Base-by-base conservation (phyloP, 306 rosid species). In the Inga laurina region DNA sequence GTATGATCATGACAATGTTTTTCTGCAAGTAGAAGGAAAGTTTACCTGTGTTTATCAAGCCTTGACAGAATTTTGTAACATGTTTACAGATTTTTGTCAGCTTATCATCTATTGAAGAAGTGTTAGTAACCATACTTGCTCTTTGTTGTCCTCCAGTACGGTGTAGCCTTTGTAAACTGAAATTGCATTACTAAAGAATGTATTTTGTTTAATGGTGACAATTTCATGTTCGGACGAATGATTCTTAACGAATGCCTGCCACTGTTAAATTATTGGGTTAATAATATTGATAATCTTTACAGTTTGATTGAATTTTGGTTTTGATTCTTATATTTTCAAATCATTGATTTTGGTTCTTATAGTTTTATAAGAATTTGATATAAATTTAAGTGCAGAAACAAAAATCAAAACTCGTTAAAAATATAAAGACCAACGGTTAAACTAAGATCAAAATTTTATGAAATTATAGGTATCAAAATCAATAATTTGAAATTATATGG, bases 1-100 rank as follows among this genome's bases (percentile, higher is more conserved):
- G 19, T 68, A 35, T 72, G 73, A 80, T 71, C 76, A 70, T 62
- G 74, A 35, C 76, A 69, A 75, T 59, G 72, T 45, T 72, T 75
- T 70, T 79, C 11, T 39, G 15, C 0, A 10, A 51, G 69, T 73
- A 45, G 32, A 72, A 72, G 57, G 48, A 43, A 13, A 32, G n/a
- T 7, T 14, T 32, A 30, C 69, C 18, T 21, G 61, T 32, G n/a
- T 39, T 14, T 18, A 46, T 61, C 21, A 13, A 7, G 43, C 4
- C 52, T 41, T 30, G 14, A 35, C 12, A 54, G 71, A 56, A 44
- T 68, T 44, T 54, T 69, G 21, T 71, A 48, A 71, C 16, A 69
- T 21, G 61, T 76, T 18, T 56, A 13, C 22, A 52, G 39, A 64
- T 35, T 52, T 67, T 22, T 76, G 35, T 70, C 24, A 43, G 75